Percentiles rank a stretch among this genome's conserved stretches.
phyloP scores from a whole-genome alignment of 164 flowering plant genomes.

The Berberis thunbergii region DNA sequence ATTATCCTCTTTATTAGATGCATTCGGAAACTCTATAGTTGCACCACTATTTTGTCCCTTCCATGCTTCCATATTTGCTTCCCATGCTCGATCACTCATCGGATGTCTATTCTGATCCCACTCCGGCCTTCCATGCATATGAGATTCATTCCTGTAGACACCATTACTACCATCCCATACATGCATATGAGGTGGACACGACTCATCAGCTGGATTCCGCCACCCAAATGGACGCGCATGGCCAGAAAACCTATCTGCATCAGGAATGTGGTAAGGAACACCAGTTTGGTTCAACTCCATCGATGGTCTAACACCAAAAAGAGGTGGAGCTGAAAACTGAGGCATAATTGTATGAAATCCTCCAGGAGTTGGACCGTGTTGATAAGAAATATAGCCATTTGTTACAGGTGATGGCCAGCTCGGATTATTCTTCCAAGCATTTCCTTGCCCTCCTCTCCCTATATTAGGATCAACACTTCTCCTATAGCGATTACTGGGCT shows the following conservation, averaged over 20 bases:
- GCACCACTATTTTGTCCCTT: slow-evolving; percentile 49
- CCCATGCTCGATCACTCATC: slow-evolving; percentile 51
- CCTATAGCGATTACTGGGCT: slow-evolving; percentile 35
- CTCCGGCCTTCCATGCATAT: slow-evolving; percentile 48
- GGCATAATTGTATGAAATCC: slow-evolving; percentile 60
- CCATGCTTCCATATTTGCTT: slow-evolving; percentile 46
- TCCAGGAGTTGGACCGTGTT: slow-evolving; percentile 62
- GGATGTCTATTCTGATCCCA: slow-evolving; percentile 65
- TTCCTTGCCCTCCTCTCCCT: slow-evolving; percentile 46
- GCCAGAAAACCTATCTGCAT: slow-evolving; percentile 58
- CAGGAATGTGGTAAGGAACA: slow-evolving; percentile 60
- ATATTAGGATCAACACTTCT: slow-evolving; percentile 47
- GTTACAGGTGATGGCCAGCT: slow-evolving; percentile 68
- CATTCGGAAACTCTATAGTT: slow-evolving; percentile 31
- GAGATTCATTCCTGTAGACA: slow-evolving; percentile 51
- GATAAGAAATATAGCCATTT: slow-evolving; percentile 77
- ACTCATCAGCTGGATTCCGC: slow-evolving; percentile 58
- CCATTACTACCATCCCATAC: slow-evolving; percentile 76
- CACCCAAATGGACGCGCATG: slow-evolving; percentile 75
- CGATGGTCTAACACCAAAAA: slow-evolving; percentile 70
- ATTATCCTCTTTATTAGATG: slow-evolving; percentile 40
- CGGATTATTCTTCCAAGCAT: slow-evolving; percentile 69
- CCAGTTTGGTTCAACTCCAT: slow-evolving; percentile 61
- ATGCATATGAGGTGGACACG: slow-evolving; percentile 51
- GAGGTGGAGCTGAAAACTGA: slow-evolving; percentile 55